Base-by-base conservation (phyloP, 192 early-diverging fungal genomes). In the Chytriomyces confervae region DNA sequence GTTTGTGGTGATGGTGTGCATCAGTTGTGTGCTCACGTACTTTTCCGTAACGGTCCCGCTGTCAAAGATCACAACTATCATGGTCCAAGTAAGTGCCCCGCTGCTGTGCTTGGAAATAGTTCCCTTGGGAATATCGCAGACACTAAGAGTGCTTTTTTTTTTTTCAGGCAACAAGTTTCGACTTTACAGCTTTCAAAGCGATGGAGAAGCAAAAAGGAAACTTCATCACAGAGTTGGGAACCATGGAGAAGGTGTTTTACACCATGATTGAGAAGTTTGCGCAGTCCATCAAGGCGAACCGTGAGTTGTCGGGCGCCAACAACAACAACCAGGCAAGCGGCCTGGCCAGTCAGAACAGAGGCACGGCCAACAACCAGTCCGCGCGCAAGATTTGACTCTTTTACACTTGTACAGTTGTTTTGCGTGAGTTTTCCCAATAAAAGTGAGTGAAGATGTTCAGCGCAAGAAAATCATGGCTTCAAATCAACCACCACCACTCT, bases 161-260 rank as follows among this genome's bases (percentile, higher is more conserved):
- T 0, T 10, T 53, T 11, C n/a, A 69, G 68, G 68, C 48, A 48
- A 69, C 48, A 0, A 20, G 45, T 10, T 69, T 69, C 49, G 68
- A 57, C 3, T 36, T 66, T 1, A 16, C 64, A 16, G 27, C 64
- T 0, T 66, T 66, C 44, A 66, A 66, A 66, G 24, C 27, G 0
- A 45, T 45, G 27, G 24, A 36, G 1, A 16, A 10, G 24, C 64
- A 27, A 36, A 66, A 27, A 16, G 27, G 44, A 10, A 66, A 66
- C 64, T 66, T 66, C 51, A 66, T 66, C 64, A 66, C 64, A 1
- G 24, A 66, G 1, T 1, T 66, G 0, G 64, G 64, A 23, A 45
- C 44, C 64, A 45, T 66, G 64, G 64, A 45, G 1, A 45, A 57
- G 1, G 51, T 57, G n/a, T 57, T 57, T 57, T 57, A 57, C 51